phyloP scores from a whole-genome alignment of 805 yeast species.

The Candida silvicultrix region DNA sequence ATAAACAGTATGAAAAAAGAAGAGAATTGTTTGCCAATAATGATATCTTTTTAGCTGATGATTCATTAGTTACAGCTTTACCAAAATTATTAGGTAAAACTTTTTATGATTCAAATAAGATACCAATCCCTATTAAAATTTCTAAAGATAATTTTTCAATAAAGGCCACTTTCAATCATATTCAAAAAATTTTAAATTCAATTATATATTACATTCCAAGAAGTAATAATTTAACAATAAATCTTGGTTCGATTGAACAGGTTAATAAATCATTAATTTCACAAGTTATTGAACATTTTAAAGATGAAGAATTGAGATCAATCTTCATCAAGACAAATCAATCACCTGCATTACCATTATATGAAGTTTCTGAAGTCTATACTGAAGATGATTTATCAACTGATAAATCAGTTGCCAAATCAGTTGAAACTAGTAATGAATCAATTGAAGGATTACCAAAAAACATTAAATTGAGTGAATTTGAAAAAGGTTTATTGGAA shows the following conservation, averaged over 20 bases:
- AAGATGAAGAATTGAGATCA: constrained; percentile 40
- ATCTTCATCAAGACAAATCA: constrained; percentile 57
- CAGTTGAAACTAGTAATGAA: neutral
- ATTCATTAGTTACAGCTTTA: constrained; percentile 67
- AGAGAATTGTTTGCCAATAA: constrained; percentile 63
- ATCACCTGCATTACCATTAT: constrained; percentile 86
- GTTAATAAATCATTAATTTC: constrained; percentile 42
- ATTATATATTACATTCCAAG: constrained; percentile 65
- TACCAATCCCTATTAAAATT: constrained; percentile 62
- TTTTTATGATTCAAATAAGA: constrained; percentile 57
- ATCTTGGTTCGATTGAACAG: constrained; percentile 50
- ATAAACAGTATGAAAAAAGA: constrained; percentile 83
- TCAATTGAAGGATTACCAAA: constrained; percentile 26
- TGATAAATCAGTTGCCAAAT: neutral
- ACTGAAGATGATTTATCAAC: constrained; percentile 26
- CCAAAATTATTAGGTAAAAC: constrained; percentile 81
- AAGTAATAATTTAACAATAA: constrained; percentile 60
- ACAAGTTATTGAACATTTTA: constrained; percentile 44
- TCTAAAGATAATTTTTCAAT: constrained; percentile 33
- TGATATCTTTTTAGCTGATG: constrained; percentile 82
- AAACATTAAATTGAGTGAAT: constrained; percentile 44
- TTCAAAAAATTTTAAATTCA: constrained; percentile 51
- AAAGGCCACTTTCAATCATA: constrained; percentile 48
- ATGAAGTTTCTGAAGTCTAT: constrained; percentile 47
- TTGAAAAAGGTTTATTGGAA: constrained; percentile 78